Evolutionary conservation across 2,329 filamentous ascomycete genomes (phyloP).

Genomic region (Verticillium alfalfae): DNA sequence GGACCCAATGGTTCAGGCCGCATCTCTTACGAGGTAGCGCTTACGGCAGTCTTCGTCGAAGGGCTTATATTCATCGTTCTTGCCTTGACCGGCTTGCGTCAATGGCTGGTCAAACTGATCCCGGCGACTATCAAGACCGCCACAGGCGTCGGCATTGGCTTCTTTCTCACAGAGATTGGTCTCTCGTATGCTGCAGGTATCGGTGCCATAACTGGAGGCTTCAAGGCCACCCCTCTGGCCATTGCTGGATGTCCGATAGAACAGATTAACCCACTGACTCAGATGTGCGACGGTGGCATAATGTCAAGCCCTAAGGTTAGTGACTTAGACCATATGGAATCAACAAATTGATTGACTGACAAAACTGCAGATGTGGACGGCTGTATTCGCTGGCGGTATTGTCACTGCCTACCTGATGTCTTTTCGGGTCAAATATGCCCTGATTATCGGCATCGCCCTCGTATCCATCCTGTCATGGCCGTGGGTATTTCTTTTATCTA

Average conservation of each 20-base stretch:
- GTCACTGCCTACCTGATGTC: slow-evolving; percentile 77
- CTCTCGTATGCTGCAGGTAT: slow-evolving; percentile 78
- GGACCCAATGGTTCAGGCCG: slow-evolving; percentile 52
- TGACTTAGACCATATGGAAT: not conserved
- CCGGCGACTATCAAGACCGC: slow-evolving; percentile 61
- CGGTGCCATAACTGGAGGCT: slow-evolving; percentile 69
- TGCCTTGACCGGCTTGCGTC: slow-evolving; percentile 62
- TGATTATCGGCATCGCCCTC: slow-evolving; percentile 66
- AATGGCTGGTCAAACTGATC: slow-evolving; percentile 65
- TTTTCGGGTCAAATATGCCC: slow-evolving; percentile 69
- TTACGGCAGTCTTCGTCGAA: slow-evolving; percentile 61
- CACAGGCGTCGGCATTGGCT: slow-evolving; percentile 59
- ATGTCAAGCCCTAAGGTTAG: slow-evolving; percentile 68
- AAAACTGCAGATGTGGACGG: slow-evolving; percentile 66
- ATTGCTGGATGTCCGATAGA: slow-evolving; percentile 67
- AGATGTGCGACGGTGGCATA: slow-evolving; percentile 52
- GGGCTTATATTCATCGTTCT: slow-evolving; percentile 60
- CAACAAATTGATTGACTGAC: not conserved
- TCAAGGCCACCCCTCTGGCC: slow-evolving; percentile 61
- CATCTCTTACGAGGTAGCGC: slow-evolving; percentile 53
- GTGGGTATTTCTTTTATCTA: slow-evolving; percentile 29
- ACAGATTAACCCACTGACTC: slow-evolving; percentile 37
- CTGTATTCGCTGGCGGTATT: slow-evolving; percentile 74
- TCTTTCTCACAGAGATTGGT: slow-evolving; percentile 60
- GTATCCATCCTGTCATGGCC: slow-evolving; percentile 74